phyloP scores from a whole-genome alignment of 78 protist species.

The Blattamonas nauphoetae region DNA sequence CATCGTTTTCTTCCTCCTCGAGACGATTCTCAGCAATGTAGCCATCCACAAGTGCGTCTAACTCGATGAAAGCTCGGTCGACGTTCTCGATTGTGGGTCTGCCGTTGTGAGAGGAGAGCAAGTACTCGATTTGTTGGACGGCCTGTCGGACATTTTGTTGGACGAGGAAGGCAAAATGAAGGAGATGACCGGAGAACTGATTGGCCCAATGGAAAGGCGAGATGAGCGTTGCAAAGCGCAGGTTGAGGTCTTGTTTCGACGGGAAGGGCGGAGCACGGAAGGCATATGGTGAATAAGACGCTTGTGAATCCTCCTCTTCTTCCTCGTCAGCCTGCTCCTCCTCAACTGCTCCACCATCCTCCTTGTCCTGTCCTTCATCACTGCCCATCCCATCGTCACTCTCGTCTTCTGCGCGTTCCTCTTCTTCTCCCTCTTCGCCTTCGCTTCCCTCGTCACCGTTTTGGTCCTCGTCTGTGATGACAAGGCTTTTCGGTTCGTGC shows the following conservation, averaged over 20 bases:
- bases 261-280: too few species aligned
- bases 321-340: neutral
- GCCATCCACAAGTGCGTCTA: neutral
- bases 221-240: too few species aligned
- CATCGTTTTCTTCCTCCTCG: neutral
- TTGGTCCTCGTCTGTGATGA: too few species aligned
- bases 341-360: neutral
- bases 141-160: neutral
- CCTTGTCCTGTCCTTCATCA: neutral
- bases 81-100: neutral
- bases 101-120: neutral
- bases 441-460: neutral
- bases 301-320: slow-evolving; percentile 1
- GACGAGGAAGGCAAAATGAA: neutral
- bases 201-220: neutral
- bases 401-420: neutral
- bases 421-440: neutral
- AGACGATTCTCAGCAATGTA: neutral
- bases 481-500: too few species aligned
- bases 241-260: too few species aligned
- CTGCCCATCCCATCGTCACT: neutral
- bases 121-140: neutral
- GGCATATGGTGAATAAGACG: too few species aligned
- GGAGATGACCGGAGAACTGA: neutral
- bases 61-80: neutral